Conservation (phyloP, 2,329 filamentous ascomycete genomes). For the Claviceps sorghi region DNA sequence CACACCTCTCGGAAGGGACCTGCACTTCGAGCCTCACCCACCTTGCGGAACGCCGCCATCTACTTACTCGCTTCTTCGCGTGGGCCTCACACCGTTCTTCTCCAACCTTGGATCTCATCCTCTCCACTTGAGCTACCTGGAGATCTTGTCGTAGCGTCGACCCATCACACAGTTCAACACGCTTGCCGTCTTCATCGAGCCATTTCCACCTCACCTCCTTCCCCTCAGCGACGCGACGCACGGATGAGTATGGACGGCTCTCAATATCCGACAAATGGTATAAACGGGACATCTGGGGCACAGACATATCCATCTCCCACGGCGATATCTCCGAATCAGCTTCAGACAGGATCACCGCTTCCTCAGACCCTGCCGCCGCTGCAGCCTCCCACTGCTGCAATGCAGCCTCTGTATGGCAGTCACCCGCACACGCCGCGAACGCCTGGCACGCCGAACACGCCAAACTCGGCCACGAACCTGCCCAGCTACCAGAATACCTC, state of each 20-base stretch:
- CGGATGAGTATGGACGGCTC: constrained; percentile 39
- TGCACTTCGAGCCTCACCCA: constrained; percentile 25
- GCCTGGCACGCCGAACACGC: constrained; percentile 47
- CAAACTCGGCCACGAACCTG: constrained; percentile 39
- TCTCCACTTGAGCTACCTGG: constrained; percentile 8
- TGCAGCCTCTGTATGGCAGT: constrained; percentile 37
- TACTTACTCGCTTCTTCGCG: constrained; percentile 13
- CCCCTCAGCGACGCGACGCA: constrained; percentile 18
- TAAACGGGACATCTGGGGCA: constrained; percentile 37
- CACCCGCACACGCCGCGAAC: constrained; percentile 49
- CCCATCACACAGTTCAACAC: background rate
- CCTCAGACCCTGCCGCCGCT: constrained; percentile 43
- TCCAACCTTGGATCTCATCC: constrained; percentile 7
- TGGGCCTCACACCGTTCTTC: constrained; percentile 11
- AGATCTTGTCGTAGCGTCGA: constrained; percentile 3
- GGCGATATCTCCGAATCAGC: constrained; percentile 36
- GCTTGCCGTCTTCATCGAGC: background rate
- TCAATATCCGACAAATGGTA: constrained; percentile 40
- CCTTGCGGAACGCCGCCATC: constrained; percentile 18
- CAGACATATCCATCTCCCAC: constrained; percentile 37
- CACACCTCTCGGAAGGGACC: constrained; percentile 24
- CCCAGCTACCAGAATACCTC: constrained; percentile 37
- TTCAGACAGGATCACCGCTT: constrained; percentile 31
- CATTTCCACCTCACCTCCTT: constrained; percentile 1
- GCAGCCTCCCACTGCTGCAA: constrained; percentile 29